Base-by-base conservation (phyloP, 805 yeast genomes). In the Saccharomyces paradoxus region DNA sequence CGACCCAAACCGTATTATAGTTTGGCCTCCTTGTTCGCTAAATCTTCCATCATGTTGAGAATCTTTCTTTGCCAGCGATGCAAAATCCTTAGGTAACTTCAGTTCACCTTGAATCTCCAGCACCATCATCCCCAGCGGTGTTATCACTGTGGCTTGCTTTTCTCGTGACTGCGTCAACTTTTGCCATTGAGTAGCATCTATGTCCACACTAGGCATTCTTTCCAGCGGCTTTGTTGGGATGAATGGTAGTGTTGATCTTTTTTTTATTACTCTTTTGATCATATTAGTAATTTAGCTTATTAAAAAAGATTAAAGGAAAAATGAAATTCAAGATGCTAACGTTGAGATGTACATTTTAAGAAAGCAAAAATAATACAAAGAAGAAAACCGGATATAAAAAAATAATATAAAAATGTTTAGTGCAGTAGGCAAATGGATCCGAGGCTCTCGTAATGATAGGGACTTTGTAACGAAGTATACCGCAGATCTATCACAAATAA, bases 31-130 rank as follows among this genome's bases (percentile, higher is more conserved):
- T 17, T 58, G 56, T 24, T 48, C 53, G 14, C 60, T 51, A 49
- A 64, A 61, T 30, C 63, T 49, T 7, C 46, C 54, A 52, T 63
- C 57, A 86, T 62, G 75, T 77, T 52, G 53, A 32, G 59, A 24
- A 17, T 41, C 47, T 2, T 26, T 52, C 3, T 71, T 68, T 9
- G 56, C 57, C 29, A 24, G 53, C 28, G 77, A 41, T 68, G 26
- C 13, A 17, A 37, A 37, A 24, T 37, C 44, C 73, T 14, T 68
- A 66, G 48, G 72, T 2, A 83, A 63, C 54, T 81, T 80, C 44
- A 86, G 66, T 37, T 83, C 88, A 9, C 94, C 94, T 63, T 86
- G 94, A 21, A 86, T 85, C 65, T 86, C 94, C 21, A 86, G 56
- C 17, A 86, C 61, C 2, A 80, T 75, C 47, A 82, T 75, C 0